Conservation (phyloP, 2,329 filamentous ascomycete species). For the Alternaria solani region DNA sequence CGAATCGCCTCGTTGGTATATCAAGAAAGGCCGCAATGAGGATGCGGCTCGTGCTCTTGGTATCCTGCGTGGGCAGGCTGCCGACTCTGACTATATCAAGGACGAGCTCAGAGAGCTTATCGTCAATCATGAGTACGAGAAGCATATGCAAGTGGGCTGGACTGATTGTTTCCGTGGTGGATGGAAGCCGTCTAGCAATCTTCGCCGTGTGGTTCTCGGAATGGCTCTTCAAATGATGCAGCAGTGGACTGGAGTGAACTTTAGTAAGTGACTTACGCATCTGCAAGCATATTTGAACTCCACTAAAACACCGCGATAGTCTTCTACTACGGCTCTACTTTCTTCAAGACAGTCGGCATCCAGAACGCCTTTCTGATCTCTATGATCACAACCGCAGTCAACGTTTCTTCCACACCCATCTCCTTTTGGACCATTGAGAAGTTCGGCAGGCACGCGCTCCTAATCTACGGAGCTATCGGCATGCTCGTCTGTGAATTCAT, state of each 20-base stretch:
- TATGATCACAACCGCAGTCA: conserved; percentile 86
- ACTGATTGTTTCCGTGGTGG: conserved; percentile 67
- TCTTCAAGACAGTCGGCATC: conserved; percentile 82
- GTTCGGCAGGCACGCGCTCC: conserved; percentile 80
- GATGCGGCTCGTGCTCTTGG: conserved; percentile 69
- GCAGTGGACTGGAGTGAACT: conserved; percentile 82
- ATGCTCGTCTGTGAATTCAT: conserved; percentile 91
- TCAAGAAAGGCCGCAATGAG: conserved; percentile 77
- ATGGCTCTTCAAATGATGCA: conserved; percentile 61
- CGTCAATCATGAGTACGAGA: conserved; percentile 88
- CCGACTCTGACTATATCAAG: conserved; percentile 77
- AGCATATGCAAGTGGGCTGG: conserved; percentile 69
- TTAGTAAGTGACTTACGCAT: conserved; percentile 56
- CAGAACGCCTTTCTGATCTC: conserved; percentile 81
- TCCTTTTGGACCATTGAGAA: conserved; percentile 88
- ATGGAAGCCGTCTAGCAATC: conserved; percentile 61
- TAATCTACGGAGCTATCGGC: conserved; percentile 79
- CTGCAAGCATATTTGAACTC: neutral
- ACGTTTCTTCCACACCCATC: conserved; percentile 83
- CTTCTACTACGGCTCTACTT: conserved; percentile 72
- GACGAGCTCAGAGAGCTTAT: conserved; percentile 84
- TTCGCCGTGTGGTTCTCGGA: conserved; percentile 58
- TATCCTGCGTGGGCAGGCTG: conserved; percentile 76
- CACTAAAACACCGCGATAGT: conserved; percentile 18
- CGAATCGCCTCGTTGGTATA: conserved; percentile 85